Base-by-base conservation (phyloP, 2,329 filamentous ascomycete genomes). In the Aspergillus caelatus region DNA sequence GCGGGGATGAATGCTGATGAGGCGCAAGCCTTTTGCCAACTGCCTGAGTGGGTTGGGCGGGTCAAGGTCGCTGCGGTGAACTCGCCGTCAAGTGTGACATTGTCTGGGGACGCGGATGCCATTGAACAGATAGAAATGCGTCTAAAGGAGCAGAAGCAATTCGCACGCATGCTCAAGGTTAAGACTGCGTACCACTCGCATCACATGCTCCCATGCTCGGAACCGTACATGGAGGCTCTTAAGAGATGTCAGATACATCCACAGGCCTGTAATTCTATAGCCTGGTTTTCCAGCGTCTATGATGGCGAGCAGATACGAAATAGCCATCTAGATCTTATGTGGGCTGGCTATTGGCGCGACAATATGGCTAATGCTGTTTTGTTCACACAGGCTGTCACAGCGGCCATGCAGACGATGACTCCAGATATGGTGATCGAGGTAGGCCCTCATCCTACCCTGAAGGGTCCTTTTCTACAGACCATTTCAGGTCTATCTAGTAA, bases 171-270 rank as follows among this genome's bases (percentile, higher is more conserved):
- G 14, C 75, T 85, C 0, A 73, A 76, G 53, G 79, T 83, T 4
- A 76, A 80, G 30, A 75, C 69, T 12, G 81, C 82, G 0, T 84
- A 82, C 54, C 81, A 83, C 60, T 81, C 79, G 0, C 74, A 77
- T 39, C 80, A 82, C 43, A 82, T 82, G 79, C 7, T 71, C 21
- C 60, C 69, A 1, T 76, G 76, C 53, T 70, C 73, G 6, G 66
- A 61, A 7, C 66, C 71, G 2, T 80, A 81, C 56, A 61, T 71
- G 21, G 62, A 63, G n/a, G 64, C 68, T 3, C 58, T 72, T 11
- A 63, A 60, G 10, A 64, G 65, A 9, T 71, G 67, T 36, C 50
- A 50, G 4, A 50, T 62, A 45, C 60, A 30, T 23, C 34, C 26
- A 34, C 28, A 5, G n/a, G n/a, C 32, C 32, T 12, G 7, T 28